A percentile compares a stretch with the other conserved stretches of the same genome.
Conservation (phyloP, 768 basidiomycete genomes). For the Agrocybe chaxingu region DNA sequence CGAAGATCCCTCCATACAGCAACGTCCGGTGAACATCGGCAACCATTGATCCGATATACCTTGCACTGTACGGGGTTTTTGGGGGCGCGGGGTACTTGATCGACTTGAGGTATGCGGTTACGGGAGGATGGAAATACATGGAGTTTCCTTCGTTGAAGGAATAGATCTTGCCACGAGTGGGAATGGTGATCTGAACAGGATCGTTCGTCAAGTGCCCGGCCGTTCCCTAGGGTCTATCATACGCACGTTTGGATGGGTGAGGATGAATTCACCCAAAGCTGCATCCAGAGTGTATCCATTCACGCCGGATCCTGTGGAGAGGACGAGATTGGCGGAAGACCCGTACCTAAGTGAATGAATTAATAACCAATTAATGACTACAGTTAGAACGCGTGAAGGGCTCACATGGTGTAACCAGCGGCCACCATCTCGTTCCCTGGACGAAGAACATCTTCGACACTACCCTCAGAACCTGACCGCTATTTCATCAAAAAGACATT, state of each 20-base stretch:
- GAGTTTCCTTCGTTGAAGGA: conserved; percentile 99
- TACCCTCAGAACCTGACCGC: conserved; percentile 76
- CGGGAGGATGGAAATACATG: conserved; percentile 86
- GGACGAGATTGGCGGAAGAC: conserved; percentile 93
- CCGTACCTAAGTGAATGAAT: conserved; percentile 50
- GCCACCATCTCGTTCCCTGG: conserved; percentile 98
- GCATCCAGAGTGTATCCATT: conserved; percentile 98
- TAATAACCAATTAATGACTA: neutral
- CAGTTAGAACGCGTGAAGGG: conserved; percentile 8
- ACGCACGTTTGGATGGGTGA: conserved; percentile 91
- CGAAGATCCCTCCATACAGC: conserved; percentile 97
- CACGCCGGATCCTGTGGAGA: conserved; percentile 93
- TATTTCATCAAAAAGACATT: conserved; percentile 25
- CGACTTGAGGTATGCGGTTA: conserved; percentile 77
- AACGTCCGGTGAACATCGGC: conserved; percentile 97
- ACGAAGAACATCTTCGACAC: conserved; percentile 82
- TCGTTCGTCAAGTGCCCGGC: neutral
- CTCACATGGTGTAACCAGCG: conserved; percentile 94
- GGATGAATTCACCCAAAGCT: conserved; percentile 94
- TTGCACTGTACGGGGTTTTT: conserved; percentile 84
- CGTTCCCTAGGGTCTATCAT: neutral
- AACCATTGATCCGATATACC: conserved; percentile 98
- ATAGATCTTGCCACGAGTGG: conserved; percentile 95
- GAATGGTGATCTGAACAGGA: conserved; percentile 78
- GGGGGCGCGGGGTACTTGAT: conserved; percentile 85